Evolutionary conservation across 768 basidiomycete genomes (phyloP).

Genomic region (Kwoniella newhampshirensis): DNA sequence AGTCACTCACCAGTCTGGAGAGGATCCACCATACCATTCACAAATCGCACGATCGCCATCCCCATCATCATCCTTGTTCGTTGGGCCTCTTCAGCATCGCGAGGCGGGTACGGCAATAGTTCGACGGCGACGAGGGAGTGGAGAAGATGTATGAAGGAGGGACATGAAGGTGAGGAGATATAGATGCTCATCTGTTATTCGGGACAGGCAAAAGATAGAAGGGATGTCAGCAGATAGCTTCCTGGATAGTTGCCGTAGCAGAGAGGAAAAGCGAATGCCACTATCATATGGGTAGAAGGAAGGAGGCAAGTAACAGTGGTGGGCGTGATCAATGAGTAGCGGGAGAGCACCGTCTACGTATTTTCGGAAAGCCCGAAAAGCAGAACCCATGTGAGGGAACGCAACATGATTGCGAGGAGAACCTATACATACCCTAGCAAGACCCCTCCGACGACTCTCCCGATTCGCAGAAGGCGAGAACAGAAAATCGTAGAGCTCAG

Average conservation of each 20-base stretch:
- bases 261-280: not conserved
- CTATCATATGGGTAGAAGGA: not conserved
- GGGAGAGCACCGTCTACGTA: too few species aligned
- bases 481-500: constrained; percentile 48
- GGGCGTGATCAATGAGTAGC: too few species aligned
- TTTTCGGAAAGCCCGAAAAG: too few species aligned
- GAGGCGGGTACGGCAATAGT: constrained; percentile 35
- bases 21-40: constrained; percentile 94
- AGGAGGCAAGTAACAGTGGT: too few species aligned
- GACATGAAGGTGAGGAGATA: constrained; percentile 47
- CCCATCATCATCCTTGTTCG: constrained; percentile 74
- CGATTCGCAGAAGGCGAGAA: constrained; percentile 39
- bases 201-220: too few species aligned
- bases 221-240: not conserved
- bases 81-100: constrained; percentile 14
- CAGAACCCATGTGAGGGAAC: too few species aligned
- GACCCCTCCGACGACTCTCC: constrained; percentile 20
- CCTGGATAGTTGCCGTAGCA: not conserved
- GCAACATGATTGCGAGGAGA: not conserved
- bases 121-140: constrained; percentile 44
- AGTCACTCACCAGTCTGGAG: constrained; percentile 67
- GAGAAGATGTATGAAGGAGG: constrained; percentile 47
- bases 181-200: constrained; percentile 43
- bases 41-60: constrained; percentile 77
- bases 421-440: constrained; percentile 45